phyloP scores from a whole-genome alignment of 148 eudicot genomes.

The Chenopodium berlandieri region DNA sequence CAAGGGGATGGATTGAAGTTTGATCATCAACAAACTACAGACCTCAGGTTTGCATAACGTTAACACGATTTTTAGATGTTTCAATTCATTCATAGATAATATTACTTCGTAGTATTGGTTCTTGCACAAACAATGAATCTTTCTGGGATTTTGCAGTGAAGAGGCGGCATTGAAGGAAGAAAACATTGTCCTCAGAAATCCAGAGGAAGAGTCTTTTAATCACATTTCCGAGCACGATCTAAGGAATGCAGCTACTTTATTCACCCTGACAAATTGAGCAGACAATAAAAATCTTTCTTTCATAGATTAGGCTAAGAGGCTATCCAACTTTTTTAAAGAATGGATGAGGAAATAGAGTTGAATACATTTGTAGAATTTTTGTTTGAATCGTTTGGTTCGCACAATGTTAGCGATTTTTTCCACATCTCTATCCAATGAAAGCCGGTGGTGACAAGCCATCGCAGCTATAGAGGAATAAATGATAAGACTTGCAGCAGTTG shows the following conservation, averaged over 20 bases:
- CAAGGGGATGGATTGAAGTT: slow-evolving; percentile 33
- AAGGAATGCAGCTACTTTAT: slow-evolving; percentile 36
- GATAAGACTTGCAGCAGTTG: background rate
- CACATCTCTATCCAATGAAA: background rate
- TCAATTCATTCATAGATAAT: background rate
- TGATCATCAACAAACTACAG: slow-evolving; percentile 26
- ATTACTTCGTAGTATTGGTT: background rate
- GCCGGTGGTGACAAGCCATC: background rate
- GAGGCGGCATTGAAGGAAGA: slow-evolving; percentile 34
- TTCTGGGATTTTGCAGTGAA: slow-evolving; percentile 30
- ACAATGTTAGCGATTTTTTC: background rate
- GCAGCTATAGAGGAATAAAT: background rate
- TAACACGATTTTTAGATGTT: background rate
- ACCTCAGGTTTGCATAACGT: slow-evolving; percentile 29
- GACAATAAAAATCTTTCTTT: background rate
- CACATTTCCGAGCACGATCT: slow-evolving; percentile 33
- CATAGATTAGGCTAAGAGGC: slow-evolving; percentile 7
- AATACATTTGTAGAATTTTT: slow-evolving; percentile 12
- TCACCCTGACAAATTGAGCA: slow-evolving; percentile 32
- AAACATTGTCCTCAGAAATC: slow-evolving; percentile 22
- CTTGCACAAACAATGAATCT: background rate
- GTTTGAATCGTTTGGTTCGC: background rate
- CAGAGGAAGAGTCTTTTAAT: slow-evolving; percentile 23
- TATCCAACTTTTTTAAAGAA: background rate
- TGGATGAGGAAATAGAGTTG: background rate